Evolutionary conservation across 768 basidiomycete species (phyloP), one percentile per base, ranked within the genome.

Genomic region (Lentinula raphanica): DNA sequence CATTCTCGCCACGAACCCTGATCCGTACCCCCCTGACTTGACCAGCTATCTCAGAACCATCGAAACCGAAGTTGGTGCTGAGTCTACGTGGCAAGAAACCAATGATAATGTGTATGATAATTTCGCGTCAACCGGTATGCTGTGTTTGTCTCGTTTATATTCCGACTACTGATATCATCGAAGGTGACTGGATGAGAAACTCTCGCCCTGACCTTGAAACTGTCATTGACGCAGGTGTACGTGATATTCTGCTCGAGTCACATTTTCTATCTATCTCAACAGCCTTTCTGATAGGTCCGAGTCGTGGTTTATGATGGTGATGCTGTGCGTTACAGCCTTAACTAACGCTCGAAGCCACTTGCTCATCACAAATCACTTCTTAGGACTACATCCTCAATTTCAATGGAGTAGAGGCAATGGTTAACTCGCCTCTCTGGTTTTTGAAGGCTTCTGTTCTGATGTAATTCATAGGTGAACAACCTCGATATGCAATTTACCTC

Each of bases 21-120:
- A 82, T 59, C 75, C 79, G 36, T 83, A 83, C 67, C 81, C 81
- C 3, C 78, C 82, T 0, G 68, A 69, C 49, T 63, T 82, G 48
- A 68, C 71, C 5, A 62, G 56, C 15, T 72, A 71, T 40, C 60
- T 73, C 44, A 65, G 58, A 60, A 69, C 69, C 54, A 58, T 74
- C 13, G 67, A 61, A 29, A 63, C 69, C 3, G 70, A 68, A 61
- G 76, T 81, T 50, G 82, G 82, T 42, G 76, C 77, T 4, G 74
- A 81, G 62, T 62, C 64, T 11, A 72, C 65, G 1, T 83, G 80
- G 79, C 61, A 71, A 49, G 65, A 71, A 57, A 72, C 73, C 5
- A 82, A 72, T 65, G 17, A 62, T 35, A 51, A 67, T 1, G 79
- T 84, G 11, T 82, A 80, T 62, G 60, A 60, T 53, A 79, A 82